Conservation (phyloP, 2,329 filamentous ascomycete genomes). For the Aspergillus sp. region DNA sequence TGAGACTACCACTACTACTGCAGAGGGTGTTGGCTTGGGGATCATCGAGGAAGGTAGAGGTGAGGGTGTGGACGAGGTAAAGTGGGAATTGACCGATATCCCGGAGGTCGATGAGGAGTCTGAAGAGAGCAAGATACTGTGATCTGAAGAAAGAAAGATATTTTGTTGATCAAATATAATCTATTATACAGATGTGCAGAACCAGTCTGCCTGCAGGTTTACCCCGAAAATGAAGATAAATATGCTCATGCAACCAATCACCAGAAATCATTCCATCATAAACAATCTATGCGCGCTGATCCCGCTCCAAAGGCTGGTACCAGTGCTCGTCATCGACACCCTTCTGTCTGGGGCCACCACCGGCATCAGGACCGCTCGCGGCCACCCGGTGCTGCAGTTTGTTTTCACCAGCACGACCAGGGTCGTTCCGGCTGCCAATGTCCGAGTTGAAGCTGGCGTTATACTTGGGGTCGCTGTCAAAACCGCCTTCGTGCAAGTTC, state of each 20-base stretch:
- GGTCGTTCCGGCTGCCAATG: constrained; percentile 50
- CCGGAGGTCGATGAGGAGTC: too few relatives aligned
- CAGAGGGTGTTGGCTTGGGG: too few relatives aligned
- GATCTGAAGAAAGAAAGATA: too few relatives aligned
- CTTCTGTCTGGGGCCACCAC: constrained; percentile 18
- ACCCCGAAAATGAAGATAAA: too few relatives aligned
- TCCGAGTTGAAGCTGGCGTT: constrained; percentile 47
- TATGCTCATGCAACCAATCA: background rate
- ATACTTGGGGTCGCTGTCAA: constrained; percentile 31
- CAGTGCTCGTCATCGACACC: constrained; percentile 14
- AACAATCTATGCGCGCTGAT: constrained; percentile 21
- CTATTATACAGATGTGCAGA: too few relatives aligned
- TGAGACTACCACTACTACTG: background rate
- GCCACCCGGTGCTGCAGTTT: constrained; percentile 25
- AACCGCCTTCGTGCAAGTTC: constrained; percentile 44
- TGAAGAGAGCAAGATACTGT: too few relatives aligned
- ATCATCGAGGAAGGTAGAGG: too few relatives aligned
- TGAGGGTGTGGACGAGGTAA: too few relatives aligned
- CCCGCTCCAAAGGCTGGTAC: constrained; percentile 18
- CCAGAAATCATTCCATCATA: background rate
- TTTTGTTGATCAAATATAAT: too few relatives aligned
- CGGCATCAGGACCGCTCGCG: constrained; percentile 21
- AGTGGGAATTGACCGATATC: too few relatives aligned
- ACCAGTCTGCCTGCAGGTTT: too few relatives aligned
- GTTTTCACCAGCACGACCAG: constrained; percentile 41